A percentile compares a stretch with the other conserved stretches of the same genome.
Evolutionary conservation across 2,329 filamentous ascomycete species (phyloP).

Genomic region (Penicillium sp.): DNA sequence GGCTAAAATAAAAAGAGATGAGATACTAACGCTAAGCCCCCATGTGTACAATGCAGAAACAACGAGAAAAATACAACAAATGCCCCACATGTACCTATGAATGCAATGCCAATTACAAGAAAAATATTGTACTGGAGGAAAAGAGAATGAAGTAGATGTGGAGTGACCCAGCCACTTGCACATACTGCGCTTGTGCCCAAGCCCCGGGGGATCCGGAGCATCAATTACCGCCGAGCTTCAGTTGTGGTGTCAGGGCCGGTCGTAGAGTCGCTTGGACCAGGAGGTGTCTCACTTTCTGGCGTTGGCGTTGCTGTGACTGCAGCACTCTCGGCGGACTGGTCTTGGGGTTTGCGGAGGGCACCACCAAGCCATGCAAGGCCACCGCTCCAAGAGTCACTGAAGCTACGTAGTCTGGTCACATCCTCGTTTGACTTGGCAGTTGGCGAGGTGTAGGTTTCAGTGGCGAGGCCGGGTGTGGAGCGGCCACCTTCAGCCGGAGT

Average conservation of each 20-base stretch:
- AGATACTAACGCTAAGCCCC: neutral
- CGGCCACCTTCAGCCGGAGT: slow-evolving; percentile 22
- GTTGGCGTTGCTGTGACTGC: slow-evolving; percentile 14
- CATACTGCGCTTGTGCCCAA: slow-evolving; percentile 6
- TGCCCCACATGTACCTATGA: slow-evolving; percentile 16
- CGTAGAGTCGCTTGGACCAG: neutral
- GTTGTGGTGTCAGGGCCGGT: neutral
- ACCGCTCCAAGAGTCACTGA: slow-evolving; percentile 41
- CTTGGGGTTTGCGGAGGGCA: slow-evolving; percentile 25
- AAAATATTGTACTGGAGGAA: slow-evolving; percentile 11
- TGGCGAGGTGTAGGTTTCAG: slow-evolving; percentile 11
- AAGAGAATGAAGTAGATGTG: slow-evolving; percentile 9
- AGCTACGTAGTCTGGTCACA: slow-evolving; percentile 33
- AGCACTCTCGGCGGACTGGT: slow-evolving; percentile 8
- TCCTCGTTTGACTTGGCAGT: slow-evolving; percentile 18
- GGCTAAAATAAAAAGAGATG: neutral
- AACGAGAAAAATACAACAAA: slow-evolving; percentile 11
- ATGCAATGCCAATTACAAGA: slow-evolving; percentile 25
- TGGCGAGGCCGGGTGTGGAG: slow-evolving; percentile 25
- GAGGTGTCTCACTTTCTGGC: slow-evolving; percentile 6
- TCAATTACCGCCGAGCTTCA: slow-evolving; percentile 11
- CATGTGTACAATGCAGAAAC: neutral
- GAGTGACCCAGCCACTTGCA: slow-evolving; percentile 26
- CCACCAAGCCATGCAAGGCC: slow-evolving; percentile 39
- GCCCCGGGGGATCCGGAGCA: neutral